Evolutionary conservation across 148 eudicot genomes (phyloP).

Genomic region (Persicaria tinctoria): DNA sequence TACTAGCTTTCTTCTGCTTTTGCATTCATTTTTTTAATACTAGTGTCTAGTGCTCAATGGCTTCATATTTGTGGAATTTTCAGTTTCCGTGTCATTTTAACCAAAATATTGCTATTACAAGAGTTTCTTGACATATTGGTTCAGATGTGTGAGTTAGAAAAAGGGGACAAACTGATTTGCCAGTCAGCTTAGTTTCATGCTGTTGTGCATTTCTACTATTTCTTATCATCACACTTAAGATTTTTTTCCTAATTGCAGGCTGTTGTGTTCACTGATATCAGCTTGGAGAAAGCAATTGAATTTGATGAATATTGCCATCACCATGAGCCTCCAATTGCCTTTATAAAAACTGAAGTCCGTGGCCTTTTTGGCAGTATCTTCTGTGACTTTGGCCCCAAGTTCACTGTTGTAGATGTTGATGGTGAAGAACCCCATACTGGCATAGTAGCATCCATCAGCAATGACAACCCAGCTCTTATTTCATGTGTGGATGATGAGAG

Average conservation of each 20-base stretch:
- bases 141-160: not conserved
- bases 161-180: not conserved
- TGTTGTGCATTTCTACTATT: slow-evolving; percentile 33
- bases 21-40: not conserved
- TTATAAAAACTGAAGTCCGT: slow-evolving; percentile 39
- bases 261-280: slow-evolving; percentile 38
- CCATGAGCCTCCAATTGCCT: slow-evolving; percentile 46
- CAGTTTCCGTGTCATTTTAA: not conserved
- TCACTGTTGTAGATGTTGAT: slow-evolving; percentile 46
- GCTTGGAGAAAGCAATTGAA: slow-evolving; percentile 35
- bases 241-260: slow-evolving; percentile 21
- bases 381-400: slow-evolving; percentile 45
- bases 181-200: slow-evolving; percentile 28
- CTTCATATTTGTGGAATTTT: not conserved
- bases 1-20: not conserved
- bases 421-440: slow-evolving; percentile 67
- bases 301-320: slow-evolving; percentile 39
- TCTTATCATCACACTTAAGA: not conserved
- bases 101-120: not conserved
- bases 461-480: slow-evolving; percentile 57
- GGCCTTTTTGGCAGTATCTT: slow-evolving; percentile 44
- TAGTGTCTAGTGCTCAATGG: not conserved
- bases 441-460: slow-evolving; percentile 58
- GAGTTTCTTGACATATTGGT: not conserved
- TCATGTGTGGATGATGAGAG: slow-evolving; percentile 76